phyloP scores from a whole-genome alignment of 768 basidiomycete species.

The Psilocybe subaeruginosa region DNA sequence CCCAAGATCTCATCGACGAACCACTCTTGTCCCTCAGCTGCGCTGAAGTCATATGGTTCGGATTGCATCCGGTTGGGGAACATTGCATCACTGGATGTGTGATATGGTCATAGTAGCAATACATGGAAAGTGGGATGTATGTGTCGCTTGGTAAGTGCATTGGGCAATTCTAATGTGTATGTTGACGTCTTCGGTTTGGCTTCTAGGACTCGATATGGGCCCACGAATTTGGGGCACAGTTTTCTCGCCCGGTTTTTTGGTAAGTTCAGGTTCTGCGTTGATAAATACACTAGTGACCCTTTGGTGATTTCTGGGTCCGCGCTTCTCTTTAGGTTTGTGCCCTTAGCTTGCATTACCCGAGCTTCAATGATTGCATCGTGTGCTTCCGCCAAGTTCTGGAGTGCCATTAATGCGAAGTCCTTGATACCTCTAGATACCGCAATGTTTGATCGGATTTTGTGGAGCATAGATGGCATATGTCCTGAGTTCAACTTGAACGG shows the following conservation, averaged over 20 bases:
- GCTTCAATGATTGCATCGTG: slow-evolving; percentile 41
- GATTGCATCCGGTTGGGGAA: slow-evolving; percentile 34
- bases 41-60: slow-evolving; percentile 40
- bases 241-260: too few species aligned
- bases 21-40: slow-evolving; percentile 34
- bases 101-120: slow-evolving; percentile 26
- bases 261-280: too few species aligned
- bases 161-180: slow-evolving; percentile 31
- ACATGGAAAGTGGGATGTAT: slow-evolving; percentile 38
- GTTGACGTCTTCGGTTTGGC: too few species aligned
- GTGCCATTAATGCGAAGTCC: slow-evolving; percentile 16
- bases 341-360: slow-evolving; percentile 29
- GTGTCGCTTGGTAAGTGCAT: slow-evolving; percentile 21
- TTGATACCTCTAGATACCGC: slow-evolving; percentile 5
- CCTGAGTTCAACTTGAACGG: slow-evolving; percentile 33
- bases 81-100: slow-evolving; percentile 29
- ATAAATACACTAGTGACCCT: slow-evolving; percentile 36
- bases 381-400: slow-evolving; percentile 16
- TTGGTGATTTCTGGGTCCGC: slow-evolving; percentile 15
- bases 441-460: slow-evolving; percentile 9
- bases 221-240: too few species aligned
- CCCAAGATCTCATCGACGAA: slow-evolving; percentile 36
- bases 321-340: slow-evolving; percentile 27
- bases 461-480: slow-evolving; percentile 23
- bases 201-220: too few species aligned